phyloP scores from a whole-genome alignment of 352 stramenopile genomes.

The Saprolegnia diclina region DNA sequence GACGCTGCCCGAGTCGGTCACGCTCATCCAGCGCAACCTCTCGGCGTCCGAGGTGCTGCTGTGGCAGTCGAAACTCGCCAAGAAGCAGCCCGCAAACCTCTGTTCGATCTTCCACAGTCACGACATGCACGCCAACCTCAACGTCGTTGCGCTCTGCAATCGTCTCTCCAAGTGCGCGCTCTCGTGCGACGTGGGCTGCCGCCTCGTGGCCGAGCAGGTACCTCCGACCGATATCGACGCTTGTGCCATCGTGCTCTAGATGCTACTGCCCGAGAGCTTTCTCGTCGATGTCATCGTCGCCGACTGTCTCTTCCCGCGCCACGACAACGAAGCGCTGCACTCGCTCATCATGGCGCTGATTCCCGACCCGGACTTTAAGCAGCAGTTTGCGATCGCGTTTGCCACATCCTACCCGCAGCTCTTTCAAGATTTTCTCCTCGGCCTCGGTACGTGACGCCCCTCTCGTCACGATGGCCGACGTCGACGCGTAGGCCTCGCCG shows the following conservation, averaged over 20 bases:
- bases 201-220: slow-evolving; percentile 19
- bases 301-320: slow-evolving; percentile 77
- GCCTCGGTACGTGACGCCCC: slow-evolving; percentile 54
- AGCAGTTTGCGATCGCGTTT: slow-evolving; percentile 92
- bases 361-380: slow-evolving; percentile 95
- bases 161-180: slow-evolving; percentile 5
- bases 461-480: background rate
- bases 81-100: slow-evolving; percentile 1
- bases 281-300: slow-evolving; percentile 58
- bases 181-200: slow-evolving; percentile 15
- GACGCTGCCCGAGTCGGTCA: slow-evolving; percentile 18
- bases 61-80: slow-evolving; percentile 20
- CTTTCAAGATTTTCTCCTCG: slow-evolving; percentile 68
- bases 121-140: background rate
- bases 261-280: background rate
- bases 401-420: slow-evolving; percentile 89
- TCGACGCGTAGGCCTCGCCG: slow-evolving; percentile 30
- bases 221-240: too few species aligned
- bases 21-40: slow-evolving; percentile 17
- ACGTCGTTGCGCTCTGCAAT: slow-evolving; percentile 1
- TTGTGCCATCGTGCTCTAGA: too few species aligned
- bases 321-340: slow-evolving; percentile 77
- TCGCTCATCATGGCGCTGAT: slow-evolving; percentile 94
- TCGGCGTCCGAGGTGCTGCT: slow-evolving; percentile 22
- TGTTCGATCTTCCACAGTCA: background rate